A percentile compares a stretch with the other conserved stretches of the same genome.
Evolutionary conservation across 2,329 filamentous ascomycete species (phyloP).

Genomic region (Fusarium abutilonis): DNA sequence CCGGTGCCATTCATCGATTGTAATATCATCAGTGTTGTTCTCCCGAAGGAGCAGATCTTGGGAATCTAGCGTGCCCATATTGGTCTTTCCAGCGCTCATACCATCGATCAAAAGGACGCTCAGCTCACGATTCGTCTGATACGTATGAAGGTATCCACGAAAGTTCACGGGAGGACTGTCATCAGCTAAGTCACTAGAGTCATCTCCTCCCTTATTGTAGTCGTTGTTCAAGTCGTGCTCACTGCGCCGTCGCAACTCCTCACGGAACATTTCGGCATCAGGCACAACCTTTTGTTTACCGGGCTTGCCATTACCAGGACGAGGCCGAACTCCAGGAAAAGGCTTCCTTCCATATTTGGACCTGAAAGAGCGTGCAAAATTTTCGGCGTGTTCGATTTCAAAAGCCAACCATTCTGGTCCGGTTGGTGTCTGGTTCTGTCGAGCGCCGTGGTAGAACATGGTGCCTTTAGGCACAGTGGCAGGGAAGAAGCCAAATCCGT

Average conservation of each 20-base stretch:
- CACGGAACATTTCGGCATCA: background rate
- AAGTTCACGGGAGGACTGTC: slow-evolving; percentile 11
- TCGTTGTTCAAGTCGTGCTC: background rate
- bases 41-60: slow-evolving; percentile 70
- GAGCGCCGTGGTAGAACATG: slow-evolving; percentile 73
- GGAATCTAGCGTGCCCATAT: slow-evolving; percentile 72
- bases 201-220: background rate
- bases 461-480: slow-evolving; percentile 72
- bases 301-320: slow-evolving; percentile 2
- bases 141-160: slow-evolving; percentile 73
- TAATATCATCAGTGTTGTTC: slow-evolving; percentile 33
- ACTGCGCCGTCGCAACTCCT: slow-evolving; percentile 23
- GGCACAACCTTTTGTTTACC: slow-evolving; percentile 1
- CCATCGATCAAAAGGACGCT: slow-evolving; percentile 76
- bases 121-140: slow-evolving; percentile 66
- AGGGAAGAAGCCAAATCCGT: slow-evolving; percentile 77
- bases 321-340: background rate
- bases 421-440: slow-evolving; percentile 55
- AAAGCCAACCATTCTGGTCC: slow-evolving; percentile 78
- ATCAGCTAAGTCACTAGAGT: slow-evolving; percentile 9
- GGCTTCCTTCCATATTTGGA: background rate
- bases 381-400: slow-evolving; percentile 76
- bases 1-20: slow-evolving; percentile 59
- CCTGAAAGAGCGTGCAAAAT: slow-evolving; percentile 62
- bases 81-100: slow-evolving; percentile 72